Conservation (phyloP, 2,329 filamentous ascomycete genomes). For the Beauveria sp. region DNA sequence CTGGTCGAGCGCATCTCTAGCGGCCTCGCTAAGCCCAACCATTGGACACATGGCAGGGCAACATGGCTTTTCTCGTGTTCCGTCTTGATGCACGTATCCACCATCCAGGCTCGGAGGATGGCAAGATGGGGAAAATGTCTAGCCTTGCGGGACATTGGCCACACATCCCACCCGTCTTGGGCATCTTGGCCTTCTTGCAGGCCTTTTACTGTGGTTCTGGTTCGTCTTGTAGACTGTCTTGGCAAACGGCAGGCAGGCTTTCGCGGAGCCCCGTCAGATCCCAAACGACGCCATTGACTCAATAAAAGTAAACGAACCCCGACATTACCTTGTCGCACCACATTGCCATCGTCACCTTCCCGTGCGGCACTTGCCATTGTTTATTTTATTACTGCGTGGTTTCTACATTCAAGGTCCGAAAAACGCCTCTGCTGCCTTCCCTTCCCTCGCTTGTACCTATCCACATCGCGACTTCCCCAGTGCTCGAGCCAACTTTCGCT, state of each 20-base stretch:
- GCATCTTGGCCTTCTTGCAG: background rate
- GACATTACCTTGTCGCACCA: background rate
- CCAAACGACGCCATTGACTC: background rate
- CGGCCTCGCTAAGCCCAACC: background rate
- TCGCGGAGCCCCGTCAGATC: background rate
- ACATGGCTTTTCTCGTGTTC: slow-evolving; percentile 1
- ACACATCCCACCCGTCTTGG: background rate
- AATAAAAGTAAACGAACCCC: slow-evolving; percentile 3
- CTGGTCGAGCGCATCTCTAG: background rate
- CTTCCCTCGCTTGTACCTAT: background rate
- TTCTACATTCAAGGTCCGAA: background rate
- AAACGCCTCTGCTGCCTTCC: background rate
- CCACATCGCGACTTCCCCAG: slow-evolving; percentile 3
- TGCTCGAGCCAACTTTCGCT: background rate
- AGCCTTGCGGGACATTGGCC: slow-evolving; percentile 1
- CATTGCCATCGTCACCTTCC: background rate
- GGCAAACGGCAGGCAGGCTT: background rate
- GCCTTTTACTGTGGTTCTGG: background rate
- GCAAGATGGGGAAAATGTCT: background rate
- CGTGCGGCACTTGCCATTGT: background rate
- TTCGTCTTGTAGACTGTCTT: background rate
- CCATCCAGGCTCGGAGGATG: background rate
- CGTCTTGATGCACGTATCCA: background rate
- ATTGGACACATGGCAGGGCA: background rate
- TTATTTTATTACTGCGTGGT: background rate